Base-by-base conservation (phyloP, 192 early-diverging fungal species). In the Coemansia sp. region DNA sequence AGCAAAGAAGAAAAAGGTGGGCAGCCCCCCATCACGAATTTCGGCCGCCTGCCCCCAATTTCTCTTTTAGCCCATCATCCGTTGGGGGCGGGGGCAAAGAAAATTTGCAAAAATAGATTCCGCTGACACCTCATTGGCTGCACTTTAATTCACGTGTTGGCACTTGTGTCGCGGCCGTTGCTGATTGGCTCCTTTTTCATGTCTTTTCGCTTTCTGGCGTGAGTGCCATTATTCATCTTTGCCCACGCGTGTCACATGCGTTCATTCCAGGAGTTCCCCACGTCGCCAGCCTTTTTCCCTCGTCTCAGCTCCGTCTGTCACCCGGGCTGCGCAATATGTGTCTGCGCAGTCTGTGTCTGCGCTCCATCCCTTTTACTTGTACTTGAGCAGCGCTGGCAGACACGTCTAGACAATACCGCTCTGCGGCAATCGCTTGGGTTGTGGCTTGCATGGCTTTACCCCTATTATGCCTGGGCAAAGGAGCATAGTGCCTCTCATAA, bases 1-100 rank as follows among this genome's bases (percentile, higher is more conserved):
- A 73, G 79, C 60, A 64, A 68, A 81, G 65, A 63, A 81, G 74
- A 81, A 81, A 76, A 70, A 70, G 79, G 74, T 73, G 64, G 70
- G 60, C 68, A 48, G 64, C 57, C 64, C 62, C 39, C 50, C 11
- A 46, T 55, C 64, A 61, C 60, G 36, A 45, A 55, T 73, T 68
- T 64, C 51, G 63, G 9, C 64, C 15, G 44, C 45, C 63, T 67
- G 53, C 14, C 50, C 63, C 48, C 59, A 36, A 39, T 53, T 63
- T 63, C 25, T 63, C 44, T 36, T 39, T 32, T 68, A 68, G 62
- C 32, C 58, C 46, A 58, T 53, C 67, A 21, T 74, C 11, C 59
- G 58, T 25, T 62, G 63, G 63, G 72, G 72, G 72, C 53, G 21
- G 23, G 44, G 57, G n/a, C 57, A 61, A 32, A 61, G 17, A 39